phyloP scores from a whole-genome alignment of 2,329 filamentous ascomycete species.

The Ilyonectria mors-panacis region DNA sequence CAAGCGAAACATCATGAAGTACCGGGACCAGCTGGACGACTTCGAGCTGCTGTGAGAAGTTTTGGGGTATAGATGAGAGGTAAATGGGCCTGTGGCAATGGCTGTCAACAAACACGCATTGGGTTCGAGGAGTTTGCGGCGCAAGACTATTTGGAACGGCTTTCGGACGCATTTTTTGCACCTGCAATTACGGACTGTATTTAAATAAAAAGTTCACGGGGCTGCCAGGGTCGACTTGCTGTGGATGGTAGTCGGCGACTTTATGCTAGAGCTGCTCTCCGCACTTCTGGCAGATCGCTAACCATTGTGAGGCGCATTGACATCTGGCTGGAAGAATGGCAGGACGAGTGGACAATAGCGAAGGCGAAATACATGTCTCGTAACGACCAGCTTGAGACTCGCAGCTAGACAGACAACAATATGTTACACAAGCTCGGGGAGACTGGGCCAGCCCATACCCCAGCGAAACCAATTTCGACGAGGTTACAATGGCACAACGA shows the following conservation, averaged over 20 bases:
- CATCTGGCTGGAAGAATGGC: neutral
- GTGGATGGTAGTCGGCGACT: neutral
- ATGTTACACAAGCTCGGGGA: neutral
- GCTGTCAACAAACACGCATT: conserved; percentile 19
- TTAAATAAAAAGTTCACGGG: neutral
- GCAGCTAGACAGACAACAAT: neutral
- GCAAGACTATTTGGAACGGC: conserved; percentile 22
- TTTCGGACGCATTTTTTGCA: conserved; percentile 24
- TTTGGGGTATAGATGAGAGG: neutral
- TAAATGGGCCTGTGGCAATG: conserved; percentile 43
- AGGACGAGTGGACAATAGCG: neutral
- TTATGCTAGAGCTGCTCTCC: neutral
- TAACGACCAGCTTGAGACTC: neutral
- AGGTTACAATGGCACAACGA: neutral
- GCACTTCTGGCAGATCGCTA: neutral
- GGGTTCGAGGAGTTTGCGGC: conserved; percentile 41
- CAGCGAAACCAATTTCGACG: neutral
- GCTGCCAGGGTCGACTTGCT: neutral
- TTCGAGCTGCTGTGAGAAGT: conserved; percentile 83
- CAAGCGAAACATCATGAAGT: conserved; percentile 95
- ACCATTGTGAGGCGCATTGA: neutral
- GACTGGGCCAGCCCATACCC: neutral
- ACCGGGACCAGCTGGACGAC: conserved; percentile 94
- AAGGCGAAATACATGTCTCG: neutral
- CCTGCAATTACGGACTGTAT: neutral